Base-by-base conservation (phyloP, 331 rosid species). In the Telfairia occidentalis region DNA sequence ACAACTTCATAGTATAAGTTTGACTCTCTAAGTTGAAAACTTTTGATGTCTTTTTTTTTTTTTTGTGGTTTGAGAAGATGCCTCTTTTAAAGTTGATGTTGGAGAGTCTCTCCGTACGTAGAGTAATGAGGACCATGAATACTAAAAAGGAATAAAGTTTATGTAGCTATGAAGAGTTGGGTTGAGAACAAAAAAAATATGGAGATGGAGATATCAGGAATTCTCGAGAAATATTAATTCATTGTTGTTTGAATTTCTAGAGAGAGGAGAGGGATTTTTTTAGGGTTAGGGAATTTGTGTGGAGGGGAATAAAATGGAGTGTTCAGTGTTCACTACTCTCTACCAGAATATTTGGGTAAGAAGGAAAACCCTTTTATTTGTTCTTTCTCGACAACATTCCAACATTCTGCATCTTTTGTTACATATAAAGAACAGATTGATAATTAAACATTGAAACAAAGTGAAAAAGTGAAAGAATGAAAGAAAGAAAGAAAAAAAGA, bases 371-470 rank as follows among this genome's bases (percentile, higher is more conserved):
- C 60, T 48, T 48, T 71, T 71, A 46, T 29, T 49, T 30, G 55
- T 9, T 70, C 57, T 48, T 49, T 71, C 42, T 71, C 76, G 76
- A 71, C 76, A 71, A 48, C 76, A 71, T 46, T 71, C 76, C 76
- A 71, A 29, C 76, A 71, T 71, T 71, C 75, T 70, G 75, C 75
- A 70, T 70, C 58, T 28, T 70, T 70, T 46, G 49, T 71, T 29
- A 49, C 59, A 71, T 48, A 46, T 16, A 71, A 71, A 71, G 76
- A 71, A 71, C 76, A 71, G 60, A 29, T 29, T 71, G 76, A 46
- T 71, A 71, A 71, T 71, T 71, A 71, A 71, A 71, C 76, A 49
- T 71, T 71, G 60, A 71, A 71, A 29, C 60, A 71, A 71, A 71
- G 76, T 48, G 76, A 71, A 71, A 71, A 70, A 70, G 57, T 45